phyloP scores from a whole-genome alignment of 257 asterid species.

The Nicotiana knightiana region DNA sequence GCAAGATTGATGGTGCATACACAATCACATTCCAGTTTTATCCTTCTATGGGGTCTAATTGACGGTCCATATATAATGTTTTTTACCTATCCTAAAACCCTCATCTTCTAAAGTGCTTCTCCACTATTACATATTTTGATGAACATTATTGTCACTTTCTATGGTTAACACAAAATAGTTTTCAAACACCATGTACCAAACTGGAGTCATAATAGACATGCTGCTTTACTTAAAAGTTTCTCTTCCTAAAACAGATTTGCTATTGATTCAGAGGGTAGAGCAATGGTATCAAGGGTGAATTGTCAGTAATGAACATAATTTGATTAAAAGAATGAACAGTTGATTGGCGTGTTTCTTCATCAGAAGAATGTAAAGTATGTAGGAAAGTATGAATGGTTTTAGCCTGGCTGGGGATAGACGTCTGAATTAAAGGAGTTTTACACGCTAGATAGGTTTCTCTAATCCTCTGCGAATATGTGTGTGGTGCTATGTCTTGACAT shows the following conservation, averaged over 20 bases:
- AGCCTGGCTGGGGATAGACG: neutral
- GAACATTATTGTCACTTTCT: neutral
- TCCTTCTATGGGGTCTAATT: neutral
- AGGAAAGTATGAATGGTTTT: neutral
- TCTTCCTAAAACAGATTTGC: neutral
- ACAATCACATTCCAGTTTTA: neutral
- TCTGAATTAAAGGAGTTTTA: neutral
- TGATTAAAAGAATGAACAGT: neutral
- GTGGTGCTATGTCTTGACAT: neutral
- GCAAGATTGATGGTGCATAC: neutral
- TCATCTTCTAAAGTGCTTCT: neutral
- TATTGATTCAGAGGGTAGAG: neutral
- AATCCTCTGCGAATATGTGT: neutral
- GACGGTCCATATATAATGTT: neutral
- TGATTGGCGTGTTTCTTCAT: neutral
- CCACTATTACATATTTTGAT: neutral
- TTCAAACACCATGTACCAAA: neutral
- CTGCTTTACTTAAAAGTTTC: neutral
- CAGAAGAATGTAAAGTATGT: neutral
- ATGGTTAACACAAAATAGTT: neutral
- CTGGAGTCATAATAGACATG: neutral
- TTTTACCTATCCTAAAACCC: neutral
- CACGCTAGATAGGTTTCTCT: neutral
- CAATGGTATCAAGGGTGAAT: neutral
- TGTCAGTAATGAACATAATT: neutral